phyloP scores from a whole-genome alignment of 148 eudicot species.

The Fallopia convolvulus region DNA sequence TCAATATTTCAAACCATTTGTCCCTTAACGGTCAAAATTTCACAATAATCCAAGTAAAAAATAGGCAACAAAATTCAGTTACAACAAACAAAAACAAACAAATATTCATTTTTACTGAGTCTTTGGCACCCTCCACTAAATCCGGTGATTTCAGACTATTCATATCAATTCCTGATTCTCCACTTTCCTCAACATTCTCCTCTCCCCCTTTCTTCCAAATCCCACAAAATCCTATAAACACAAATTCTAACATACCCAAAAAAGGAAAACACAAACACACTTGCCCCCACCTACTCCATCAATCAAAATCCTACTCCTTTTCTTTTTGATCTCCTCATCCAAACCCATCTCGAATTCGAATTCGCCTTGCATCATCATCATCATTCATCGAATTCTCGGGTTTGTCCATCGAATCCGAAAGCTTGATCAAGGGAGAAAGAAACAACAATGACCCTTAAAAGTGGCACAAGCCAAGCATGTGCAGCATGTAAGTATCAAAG shows the following conservation, averaged over 20 bases:
- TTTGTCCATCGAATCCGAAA: not conserved
- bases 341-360: not conserved
- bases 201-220: not conserved
- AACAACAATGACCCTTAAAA: constrained; percentile 69
- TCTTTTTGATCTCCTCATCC: not conserved
- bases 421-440: not conserved
- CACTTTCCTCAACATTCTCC: not conserved
- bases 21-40: constrained; percentile 6
- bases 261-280: not conserved
- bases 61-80: constrained; percentile 25
- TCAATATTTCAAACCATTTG: constrained; percentile 8
- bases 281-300: not conserved
- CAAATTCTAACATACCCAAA: not conserved
- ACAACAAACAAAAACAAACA: constrained; percentile 6
- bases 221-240: not conserved
- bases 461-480: constrained; percentile 82
- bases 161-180: constrained; percentile 1
- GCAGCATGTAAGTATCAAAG: constrained; percentile 90
- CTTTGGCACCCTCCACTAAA: constrained; percentile 22
- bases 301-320: not conserved
- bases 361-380: not conserved
- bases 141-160: not conserved
- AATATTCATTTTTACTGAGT: constrained; percentile 36
- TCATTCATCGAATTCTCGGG: not conserved
- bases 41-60: constrained; percentile 13